phyloP scores from a whole-genome alignment of 176 grass and related monocot genomes.

The Bonia amplexicaulis region DNA sequence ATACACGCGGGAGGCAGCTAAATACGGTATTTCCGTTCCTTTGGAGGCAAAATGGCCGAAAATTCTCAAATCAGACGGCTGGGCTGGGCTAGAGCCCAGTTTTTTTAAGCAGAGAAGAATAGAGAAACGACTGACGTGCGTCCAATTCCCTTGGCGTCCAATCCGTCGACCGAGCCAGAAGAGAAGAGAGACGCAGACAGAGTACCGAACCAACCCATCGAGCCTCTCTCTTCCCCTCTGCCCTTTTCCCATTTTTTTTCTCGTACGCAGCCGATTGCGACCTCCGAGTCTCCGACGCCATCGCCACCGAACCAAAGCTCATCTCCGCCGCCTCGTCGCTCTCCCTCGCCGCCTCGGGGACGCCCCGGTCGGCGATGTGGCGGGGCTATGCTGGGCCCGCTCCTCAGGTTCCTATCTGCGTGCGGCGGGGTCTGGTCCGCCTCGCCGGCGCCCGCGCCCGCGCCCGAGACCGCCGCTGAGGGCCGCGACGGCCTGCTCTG shows the following conservation, averaged over 20 bases:
- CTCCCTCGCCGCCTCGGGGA: slow-evolving; percentile 28
- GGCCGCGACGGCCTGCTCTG: slow-evolving; percentile 64
- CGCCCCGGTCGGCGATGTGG: slow-evolving; percentile 78
- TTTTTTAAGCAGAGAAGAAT: too few relatives aligned
- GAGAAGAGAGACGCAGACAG: too few relatives aligned
- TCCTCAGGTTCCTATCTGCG: slow-evolving; percentile 80
- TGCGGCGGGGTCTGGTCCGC: slow-evolving; percentile 48
- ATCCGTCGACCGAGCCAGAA: too few relatives aligned
- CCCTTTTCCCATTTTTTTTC: slow-evolving; percentile 3
- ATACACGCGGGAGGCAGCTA: too few relatives aligned
- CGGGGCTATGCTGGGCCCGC: slow-evolving; percentile 61
- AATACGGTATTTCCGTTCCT: too few relatives aligned
- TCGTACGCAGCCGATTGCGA: slow-evolving; percentile 46
- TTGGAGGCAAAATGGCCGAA: too few relatives aligned
- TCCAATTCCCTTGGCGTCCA: too few relatives aligned
- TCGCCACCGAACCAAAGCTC: neutral
- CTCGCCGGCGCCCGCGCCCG: neutral
- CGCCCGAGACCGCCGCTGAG: neutral
- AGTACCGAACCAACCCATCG: neutral
- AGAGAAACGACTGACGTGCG: too few relatives aligned
- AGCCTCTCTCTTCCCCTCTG: neutral
- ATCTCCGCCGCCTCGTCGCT: slow-evolving; percentile 14
- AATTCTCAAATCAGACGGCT: too few relatives aligned
- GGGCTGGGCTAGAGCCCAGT: too few relatives aligned
- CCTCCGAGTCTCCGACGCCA: slow-evolving; percentile 24